These are phyloP conservation scores for Babesia gibsoni DNA, from an alignment of 169 alveolate genomes.

Conservation along the genomic window DNA sequence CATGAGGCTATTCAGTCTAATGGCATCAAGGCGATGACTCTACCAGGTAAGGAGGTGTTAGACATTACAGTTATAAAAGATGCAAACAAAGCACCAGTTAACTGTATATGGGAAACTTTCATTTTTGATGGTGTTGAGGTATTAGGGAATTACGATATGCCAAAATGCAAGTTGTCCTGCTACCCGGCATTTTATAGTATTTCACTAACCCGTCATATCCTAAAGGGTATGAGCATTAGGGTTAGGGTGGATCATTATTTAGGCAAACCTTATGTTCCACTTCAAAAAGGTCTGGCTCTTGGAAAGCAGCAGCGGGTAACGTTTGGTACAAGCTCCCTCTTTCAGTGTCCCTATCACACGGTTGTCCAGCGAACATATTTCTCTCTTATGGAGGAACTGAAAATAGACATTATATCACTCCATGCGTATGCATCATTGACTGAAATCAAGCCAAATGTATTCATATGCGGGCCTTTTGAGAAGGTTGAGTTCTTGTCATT, in stretches of 20 bases:
- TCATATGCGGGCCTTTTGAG: conserved; percentile 18
- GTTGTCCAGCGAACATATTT: conserved; percentile 6
- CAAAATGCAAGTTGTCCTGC: conserved; percentile 5
- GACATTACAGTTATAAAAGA: neutral
- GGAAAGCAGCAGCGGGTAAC: conserved; percentile 26
- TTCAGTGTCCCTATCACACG: conserved; percentile 6
- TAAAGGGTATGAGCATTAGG: neutral
- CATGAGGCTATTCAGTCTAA: conserved; percentile 43
- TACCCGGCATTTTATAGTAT: conserved; percentile 15
- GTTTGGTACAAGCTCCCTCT: conserved; percentile 3
- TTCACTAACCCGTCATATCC: neutral
- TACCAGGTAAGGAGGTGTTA: neutral
- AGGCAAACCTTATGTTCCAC: conserved; percentile 23
- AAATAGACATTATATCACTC: neutral
- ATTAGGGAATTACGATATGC: too few relatives aligned
- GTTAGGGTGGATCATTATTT: conserved; percentile 5
- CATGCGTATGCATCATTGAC: conserved; percentile 1
- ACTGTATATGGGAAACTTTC: neutral
- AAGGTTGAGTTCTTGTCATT: conserved; percentile 15
- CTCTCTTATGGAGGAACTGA: neutral
- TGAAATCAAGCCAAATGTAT: conserved; percentile 4
- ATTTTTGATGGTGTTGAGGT: too few relatives aligned
- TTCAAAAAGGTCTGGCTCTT: neutral
- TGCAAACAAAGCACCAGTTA: too few relatives aligned
- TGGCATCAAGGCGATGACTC: neutral